Percentiles rank a stretch among this genome's conserved stretches.
These are phyloP conservation scores for Arthrobotrys pseudoclavata DNA, from an alignment of 2,329 filamentous ascomycete species.

Conservation along the genomic window DNA sequence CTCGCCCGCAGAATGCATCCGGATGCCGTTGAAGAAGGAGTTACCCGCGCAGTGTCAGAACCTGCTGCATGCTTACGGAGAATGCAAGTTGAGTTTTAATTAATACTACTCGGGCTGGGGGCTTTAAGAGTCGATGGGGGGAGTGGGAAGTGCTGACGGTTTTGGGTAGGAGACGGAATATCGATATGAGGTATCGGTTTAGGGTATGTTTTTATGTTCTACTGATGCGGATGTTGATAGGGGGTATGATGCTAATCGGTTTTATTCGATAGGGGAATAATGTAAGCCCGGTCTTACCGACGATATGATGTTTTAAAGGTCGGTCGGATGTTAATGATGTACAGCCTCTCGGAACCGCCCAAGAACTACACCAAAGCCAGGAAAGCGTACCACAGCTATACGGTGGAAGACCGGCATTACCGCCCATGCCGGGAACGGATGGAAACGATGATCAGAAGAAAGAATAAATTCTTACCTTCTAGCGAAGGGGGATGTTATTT, in stretches of 20 bases:
- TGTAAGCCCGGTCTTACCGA: neutral
- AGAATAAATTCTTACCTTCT: conserved; percentile 1
- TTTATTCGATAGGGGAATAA: conserved; percentile 46
- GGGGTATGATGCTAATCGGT: neutral
- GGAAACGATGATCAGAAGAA: conserved; percentile 41
- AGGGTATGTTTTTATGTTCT: conserved; percentile 30
- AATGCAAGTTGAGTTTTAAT: conserved; percentile 77
- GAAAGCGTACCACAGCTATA: conserved; percentile 49
- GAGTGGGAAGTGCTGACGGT: conserved; percentile 17
- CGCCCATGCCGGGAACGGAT: conserved; percentile 43
- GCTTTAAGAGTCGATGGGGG: neutral
- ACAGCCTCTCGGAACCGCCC: conserved; percentile 49
- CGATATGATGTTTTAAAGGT: neutral
- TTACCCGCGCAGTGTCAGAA: conserved; percentile 92
- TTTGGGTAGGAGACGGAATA: conserved; percentile 50
- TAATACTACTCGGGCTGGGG: neutral
- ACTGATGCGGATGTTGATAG: neutral
- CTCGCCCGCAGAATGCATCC: conserved; percentile 87
- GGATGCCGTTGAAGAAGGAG: conserved; percentile 81
- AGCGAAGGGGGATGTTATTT: neutral
- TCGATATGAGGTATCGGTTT: conserved; percentile 59
- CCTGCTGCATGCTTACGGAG: conserved; percentile 89
- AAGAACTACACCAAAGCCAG: conserved; percentile 39
- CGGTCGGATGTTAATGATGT: neutral
- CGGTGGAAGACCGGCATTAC: conserved; percentile 49